These are phyloP conservation scores for Aspergillus coremiiformis DNA, from an alignment of 495 filamentous ascomycete genomes.

Conservation along the genomic window DNA sequence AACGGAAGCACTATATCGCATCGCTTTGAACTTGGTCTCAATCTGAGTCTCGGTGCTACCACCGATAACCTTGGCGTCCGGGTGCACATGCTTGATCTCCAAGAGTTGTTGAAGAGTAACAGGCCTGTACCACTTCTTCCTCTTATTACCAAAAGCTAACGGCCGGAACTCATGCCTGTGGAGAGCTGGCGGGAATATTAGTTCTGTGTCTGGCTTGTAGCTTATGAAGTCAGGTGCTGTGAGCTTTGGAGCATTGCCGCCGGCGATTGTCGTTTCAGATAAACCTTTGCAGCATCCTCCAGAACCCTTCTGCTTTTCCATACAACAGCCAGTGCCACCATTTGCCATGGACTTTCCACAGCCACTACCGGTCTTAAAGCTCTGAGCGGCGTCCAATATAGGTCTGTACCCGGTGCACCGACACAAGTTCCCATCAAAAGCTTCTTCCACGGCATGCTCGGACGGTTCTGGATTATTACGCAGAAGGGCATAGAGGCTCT, in stretches of 20 bases:
- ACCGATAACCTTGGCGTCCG: constrained; percentile 86
- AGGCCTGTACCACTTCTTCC: constrained; percentile 88
- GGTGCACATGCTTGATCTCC: constrained; percentile 80
- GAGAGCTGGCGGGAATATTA: constrained; percentile 86
- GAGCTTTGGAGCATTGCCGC: constrained; percentile 9
- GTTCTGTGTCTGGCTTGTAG: constrained; percentile 84
- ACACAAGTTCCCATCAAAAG: constrained; percentile 90
- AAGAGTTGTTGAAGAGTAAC: constrained; percentile 80
- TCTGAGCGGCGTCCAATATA: constrained; percentile 84
- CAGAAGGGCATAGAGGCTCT: constrained; percentile 65
- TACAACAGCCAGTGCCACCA: constrained; percentile 48
- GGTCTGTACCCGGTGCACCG: constrained; percentile 93
- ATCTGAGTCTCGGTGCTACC: constrained; percentile 97
- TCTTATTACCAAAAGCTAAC: constrained; percentile 86
- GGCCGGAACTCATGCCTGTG: constrained; percentile 75
- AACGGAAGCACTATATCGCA: constrained; percentile 83
- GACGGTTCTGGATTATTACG: constrained; percentile 37
- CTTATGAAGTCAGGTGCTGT: constrained; percentile 65
- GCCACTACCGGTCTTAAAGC: constrained; percentile 30
- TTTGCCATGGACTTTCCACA: constrained; percentile 40
- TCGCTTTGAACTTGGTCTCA: constrained; percentile 94
- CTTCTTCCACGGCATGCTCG: constrained; percentile 63
- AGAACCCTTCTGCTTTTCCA: constrained; percentile 40
- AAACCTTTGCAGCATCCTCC: constrained; percentile 35
- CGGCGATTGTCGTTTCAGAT: constrained; percentile 3